Conservation (phyloP, 2,329 filamentous ascomycete species). For the Albifimbria verrucaria region DNA sequence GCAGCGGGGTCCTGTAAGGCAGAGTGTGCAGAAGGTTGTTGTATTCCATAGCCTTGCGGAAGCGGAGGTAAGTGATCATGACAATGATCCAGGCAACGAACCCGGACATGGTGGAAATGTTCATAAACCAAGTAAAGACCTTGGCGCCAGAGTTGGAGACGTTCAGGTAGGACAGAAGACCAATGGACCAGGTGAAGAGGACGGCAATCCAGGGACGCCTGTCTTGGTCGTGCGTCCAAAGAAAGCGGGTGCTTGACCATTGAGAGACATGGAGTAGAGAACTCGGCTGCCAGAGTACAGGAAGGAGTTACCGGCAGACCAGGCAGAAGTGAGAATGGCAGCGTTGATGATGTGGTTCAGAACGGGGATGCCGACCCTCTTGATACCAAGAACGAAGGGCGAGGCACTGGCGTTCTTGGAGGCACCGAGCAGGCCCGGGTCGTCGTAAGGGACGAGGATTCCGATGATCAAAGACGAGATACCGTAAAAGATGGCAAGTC, state of each 20-base stretch:
- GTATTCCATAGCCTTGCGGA: constrained; percentile 51
- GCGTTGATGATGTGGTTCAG: constrained; percentile 67
- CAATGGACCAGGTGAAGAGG: constrained; percentile 53
- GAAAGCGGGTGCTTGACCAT: constrained; percentile 60
- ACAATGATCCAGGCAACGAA: constrained; percentile 60
- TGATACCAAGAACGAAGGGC: constrained; percentile 69
- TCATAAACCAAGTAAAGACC: constrained; percentile 71
- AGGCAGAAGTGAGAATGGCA: constrained; percentile 63
- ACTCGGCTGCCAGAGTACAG: constrained; percentile 67
- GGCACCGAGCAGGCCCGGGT: constrained; percentile 54
- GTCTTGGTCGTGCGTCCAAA: constrained; percentile 58
- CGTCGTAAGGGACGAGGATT: constrained; percentile 62
- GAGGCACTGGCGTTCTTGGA: constrained; percentile 55
- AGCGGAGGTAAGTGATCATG: constrained; percentile 56
- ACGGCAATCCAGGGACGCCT: constrained; percentile 60
- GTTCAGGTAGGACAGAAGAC: constrained; percentile 68
- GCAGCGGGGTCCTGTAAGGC: constrained; percentile 49
- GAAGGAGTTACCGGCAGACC: constrained; percentile 59
- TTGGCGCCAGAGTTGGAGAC: constrained; percentile 57
- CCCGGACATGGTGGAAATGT: constrained; percentile 62
- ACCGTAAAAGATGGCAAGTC: constrained; percentile 62
- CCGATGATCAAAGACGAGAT: constrained; percentile 60
- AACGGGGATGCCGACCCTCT: constrained; percentile 58
- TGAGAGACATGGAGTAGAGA: constrained; percentile 64
- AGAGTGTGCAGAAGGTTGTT: constrained; percentile 48